phyloP scores from a whole-genome alignment of 2,329 filamentous ascomycete genomes.

The Zymoseptoria crescenta region DNA sequence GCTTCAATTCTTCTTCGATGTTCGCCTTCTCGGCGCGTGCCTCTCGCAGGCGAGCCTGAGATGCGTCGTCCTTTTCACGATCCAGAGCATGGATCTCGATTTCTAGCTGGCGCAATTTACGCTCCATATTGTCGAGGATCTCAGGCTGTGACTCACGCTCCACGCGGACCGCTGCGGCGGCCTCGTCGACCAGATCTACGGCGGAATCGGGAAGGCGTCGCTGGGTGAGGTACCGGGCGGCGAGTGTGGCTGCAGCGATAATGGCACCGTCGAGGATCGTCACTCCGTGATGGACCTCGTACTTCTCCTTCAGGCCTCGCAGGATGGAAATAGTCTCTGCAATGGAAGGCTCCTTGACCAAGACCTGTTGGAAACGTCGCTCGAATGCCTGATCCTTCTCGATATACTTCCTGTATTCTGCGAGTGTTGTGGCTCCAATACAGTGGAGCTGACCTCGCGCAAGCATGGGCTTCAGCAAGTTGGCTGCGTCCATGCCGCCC shows the following conservation, averaged over 20 bases:
- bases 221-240: slow-evolving; percentile 85
- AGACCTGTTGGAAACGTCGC: slow-evolving; percentile 94
- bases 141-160: slow-evolving; percentile 95
- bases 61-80: slow-evolving; percentile 90
- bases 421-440: slow-evolving; percentile 90
- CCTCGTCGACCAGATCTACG: slow-evolving; percentile 93
- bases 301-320: slow-evolving; percentile 95
- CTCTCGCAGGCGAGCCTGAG: slow-evolving; percentile 69
- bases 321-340: slow-evolving; percentile 92
- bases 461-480: slow-evolving; percentile 95
- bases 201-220: slow-evolving; percentile 90
- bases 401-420: slow-evolving; percentile 97
- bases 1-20: slow-evolving; percentile 84
- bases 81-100: slow-evolving; percentile 95
- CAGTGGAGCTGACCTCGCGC: slow-evolving; percentile 94
- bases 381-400: slow-evolving; percentile 98
- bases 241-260: slow-evolving; percentile 82
- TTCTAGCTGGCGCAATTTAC: slow-evolving; percentile 79
- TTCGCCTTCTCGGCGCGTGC: slow-evolving; percentile 90
- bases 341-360: slow-evolving; percentile 89
- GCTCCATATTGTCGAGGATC: slow-evolving; percentile 87
- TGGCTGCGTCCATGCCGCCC: slow-evolving; percentile 97
- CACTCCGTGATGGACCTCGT: slow-evolving; percentile 96
- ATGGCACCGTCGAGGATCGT: slow-evolving; percentile 92
- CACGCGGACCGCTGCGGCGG: slow-evolving; percentile 90